A percentile compares a stretch with the other conserved stretches of the same genome.
These are phyloP conservation scores for Dactylella cylindrospora DNA, from an alignment of 2,329 filamentous ascomycete species.

Conservation along the genomic window DNA sequence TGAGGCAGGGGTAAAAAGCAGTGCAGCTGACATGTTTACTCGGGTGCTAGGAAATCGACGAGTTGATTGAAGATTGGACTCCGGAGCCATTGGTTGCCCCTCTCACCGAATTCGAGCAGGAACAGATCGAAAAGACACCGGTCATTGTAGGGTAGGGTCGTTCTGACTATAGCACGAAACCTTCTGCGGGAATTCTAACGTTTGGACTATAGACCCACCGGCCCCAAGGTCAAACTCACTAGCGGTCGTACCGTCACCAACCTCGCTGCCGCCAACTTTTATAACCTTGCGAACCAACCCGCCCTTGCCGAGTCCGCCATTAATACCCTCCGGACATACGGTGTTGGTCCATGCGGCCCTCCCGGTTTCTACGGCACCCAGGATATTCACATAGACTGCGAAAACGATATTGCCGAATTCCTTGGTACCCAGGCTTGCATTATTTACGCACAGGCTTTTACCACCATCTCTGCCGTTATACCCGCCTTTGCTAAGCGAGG, in stretches of 20 bases:
- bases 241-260: conserved; percentile 87
- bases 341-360: conserved; percentile 92
- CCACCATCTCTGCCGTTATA: conserved; percentile 94
- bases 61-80: conserved; percentile 92
- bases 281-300: conserved; percentile 93
- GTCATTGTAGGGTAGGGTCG: conserved; percentile 76
- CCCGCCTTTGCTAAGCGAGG: conserved; percentile 96
- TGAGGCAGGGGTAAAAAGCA: background rate
- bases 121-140: conserved; percentile 79
- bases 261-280: conserved; percentile 93
- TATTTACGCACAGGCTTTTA: conserved; percentile 93
- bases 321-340: conserved; percentile 88
- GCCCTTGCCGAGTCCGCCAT: conserved; percentile 93
- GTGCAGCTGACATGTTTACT: conserved; percentile 20
- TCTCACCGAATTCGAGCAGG: conserved; percentile 72
- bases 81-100: conserved; percentile 84
- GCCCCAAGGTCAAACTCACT: conserved; percentile 79
- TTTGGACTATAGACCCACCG: conserved; percentile 66
- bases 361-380: conserved; percentile 98
- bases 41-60: conserved; percentile 75
- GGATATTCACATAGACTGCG: conserved; percentile 96
- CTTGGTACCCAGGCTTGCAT: conserved; percentile 87
- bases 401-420: conserved; percentile 87
- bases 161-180: background rate
- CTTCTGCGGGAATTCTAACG: conserved; percentile 2